Conservation (phyloP, 1,284 basidiomycete species). For the Paramarasmius palmivorus region DNA sequence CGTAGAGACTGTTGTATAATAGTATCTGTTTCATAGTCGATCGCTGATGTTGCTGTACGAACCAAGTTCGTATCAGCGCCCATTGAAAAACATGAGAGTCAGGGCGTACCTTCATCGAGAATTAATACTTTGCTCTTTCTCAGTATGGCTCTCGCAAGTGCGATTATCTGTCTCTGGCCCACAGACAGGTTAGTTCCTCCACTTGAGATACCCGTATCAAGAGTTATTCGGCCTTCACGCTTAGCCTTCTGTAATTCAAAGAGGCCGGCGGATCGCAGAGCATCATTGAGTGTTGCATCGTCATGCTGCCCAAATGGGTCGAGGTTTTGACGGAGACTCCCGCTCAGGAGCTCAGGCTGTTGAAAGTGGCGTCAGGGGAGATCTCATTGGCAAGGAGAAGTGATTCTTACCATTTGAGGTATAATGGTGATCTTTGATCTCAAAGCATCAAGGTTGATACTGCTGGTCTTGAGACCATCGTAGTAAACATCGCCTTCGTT, state of each 20-base stretch:
- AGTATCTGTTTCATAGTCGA: conserved; percentile 59
- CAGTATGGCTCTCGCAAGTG: conserved; percentile 58
- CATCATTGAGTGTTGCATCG: conserved; percentile 59
- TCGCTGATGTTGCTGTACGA: conserved; percentile 50
- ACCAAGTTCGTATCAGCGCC: not conserved
- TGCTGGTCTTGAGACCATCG: conserved; percentile 43
- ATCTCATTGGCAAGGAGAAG: conserved; percentile 19
- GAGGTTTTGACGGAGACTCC: conserved; percentile 58
- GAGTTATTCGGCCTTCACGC: conserved; percentile 48
- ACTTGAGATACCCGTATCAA: conserved; percentile 54
- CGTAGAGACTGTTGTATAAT: conserved; percentile 61
- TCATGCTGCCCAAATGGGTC: conserved; percentile 76
- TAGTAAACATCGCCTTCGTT: conserved; percentile 58
- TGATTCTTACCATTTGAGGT: conserved; percentile 43
- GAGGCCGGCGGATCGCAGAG: conserved; percentile 56
- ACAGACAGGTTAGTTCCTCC: conserved; percentile 69
- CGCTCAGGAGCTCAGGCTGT: conserved; percentile 67
- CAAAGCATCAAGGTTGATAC: conserved; percentile 65
- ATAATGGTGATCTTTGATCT: conserved; percentile 65
- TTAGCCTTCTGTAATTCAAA: conserved; percentile 44
- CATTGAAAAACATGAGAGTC: not conserved
- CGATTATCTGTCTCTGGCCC: conserved; percentile 70
- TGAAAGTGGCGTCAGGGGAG: conserved; percentile 37
- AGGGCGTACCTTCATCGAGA: conserved; percentile 52
- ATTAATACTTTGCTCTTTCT: conserved; percentile 59